Base-by-base conservation (phyloP, 2,329 filamentous ascomycete species). In the Stromatinia cepivora region DNA sequence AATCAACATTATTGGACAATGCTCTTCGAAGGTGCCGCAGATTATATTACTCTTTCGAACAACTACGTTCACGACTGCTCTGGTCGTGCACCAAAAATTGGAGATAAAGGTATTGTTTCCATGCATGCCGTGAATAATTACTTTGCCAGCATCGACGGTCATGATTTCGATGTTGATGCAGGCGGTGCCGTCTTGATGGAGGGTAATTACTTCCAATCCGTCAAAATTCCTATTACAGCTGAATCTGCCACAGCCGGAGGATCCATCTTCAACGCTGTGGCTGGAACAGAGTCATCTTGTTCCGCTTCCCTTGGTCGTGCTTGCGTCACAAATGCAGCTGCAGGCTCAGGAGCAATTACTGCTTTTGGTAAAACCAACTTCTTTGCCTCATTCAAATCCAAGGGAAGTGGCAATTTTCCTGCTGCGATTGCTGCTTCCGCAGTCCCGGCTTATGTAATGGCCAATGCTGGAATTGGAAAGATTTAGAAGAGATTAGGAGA, bases 1-100 rank as follows among this genome's bases (percentile, higher is more conserved):
- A 76, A 75, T n/a, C 76, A 84, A 50, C 81, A 82, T 72, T 84
- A 84, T 76, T 84, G 82, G 82, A 78, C 77, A 2, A 77, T 81
- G 67, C 78, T 81, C 57, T 78, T 83, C 72, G 75, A 77, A 58
- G 81, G 78, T 11, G 75, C 77, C 15, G 75, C 75, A n/a, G 81
- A 82, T 69, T 75, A 77, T 42, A 75, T 80, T 48, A 83, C 81
- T 7, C 72, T 82, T 48, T 45, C 78, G 66, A 76, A 78, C 59
- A 83, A 83, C 77, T 82, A 80, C 73, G 74, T 82, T 69, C 80
- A 81, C 73, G 75, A 82, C 71, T 75, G 78, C 31, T 80, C 80
- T 4, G 81, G 82, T 9, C 81, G 82, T 54, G 76, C 78, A 7
- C 81, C 81, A 28, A 80, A 81, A 72, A 76, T 84, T 28, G 77